phyloP scores from a whole-genome alignment of 768 basidiomycete species.

The Russula olivacea region DNA sequence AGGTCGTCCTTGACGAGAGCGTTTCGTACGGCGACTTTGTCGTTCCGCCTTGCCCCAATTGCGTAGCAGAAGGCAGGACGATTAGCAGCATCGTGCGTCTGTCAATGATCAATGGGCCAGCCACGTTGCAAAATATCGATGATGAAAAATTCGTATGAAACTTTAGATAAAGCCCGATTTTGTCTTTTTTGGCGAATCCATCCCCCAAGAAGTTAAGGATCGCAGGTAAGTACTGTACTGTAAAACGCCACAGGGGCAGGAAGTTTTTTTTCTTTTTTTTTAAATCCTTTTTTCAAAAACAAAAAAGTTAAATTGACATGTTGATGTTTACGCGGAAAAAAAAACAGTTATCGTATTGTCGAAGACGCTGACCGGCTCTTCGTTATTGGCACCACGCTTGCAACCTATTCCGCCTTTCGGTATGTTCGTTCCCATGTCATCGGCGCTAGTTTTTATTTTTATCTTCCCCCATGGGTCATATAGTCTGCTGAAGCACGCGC shows the following conservation, averaged over 20 bases:
- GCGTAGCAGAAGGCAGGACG: slow-evolving; percentile 48
- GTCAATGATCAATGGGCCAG: not conserved
- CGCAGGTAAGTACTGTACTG: too few relatives aligned
- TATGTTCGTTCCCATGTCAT: slow-evolving; percentile 29
- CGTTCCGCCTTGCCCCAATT: slow-evolving; percentile 72
- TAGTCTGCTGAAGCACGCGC: slow-evolving; percentile 71
- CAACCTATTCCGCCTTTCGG: slow-evolving; percentile 91
- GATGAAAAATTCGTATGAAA: not conserved
- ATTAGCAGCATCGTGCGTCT: slow-evolving; percentile 55
- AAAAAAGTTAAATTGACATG: not conserved
- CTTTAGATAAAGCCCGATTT: slow-evolving; percentile 72
- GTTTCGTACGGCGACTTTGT: slow-evolving; percentile 71
- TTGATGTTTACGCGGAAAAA: not conserved
- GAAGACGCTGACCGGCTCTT: slow-evolving; percentile 62
- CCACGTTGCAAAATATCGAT: not conserved
- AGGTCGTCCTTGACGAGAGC: slow-evolving; percentile 77
- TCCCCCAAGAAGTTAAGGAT: slow-evolving; percentile 55
- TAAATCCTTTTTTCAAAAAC: not conserved
- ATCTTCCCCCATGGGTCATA: not conserved
- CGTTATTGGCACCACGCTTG: slow-evolving; percentile 83
- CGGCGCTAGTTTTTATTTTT: too few relatives aligned
- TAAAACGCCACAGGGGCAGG: too few relatives aligned
- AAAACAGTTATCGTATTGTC: slow-evolving; percentile 55
- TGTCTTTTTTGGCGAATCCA: slow-evolving; percentile 88
- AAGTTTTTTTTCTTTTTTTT: slow-evolving; percentile 2